Conservation (phyloP, 768 basidiomycete genomes). For the Agrocybe pediades region DNA sequence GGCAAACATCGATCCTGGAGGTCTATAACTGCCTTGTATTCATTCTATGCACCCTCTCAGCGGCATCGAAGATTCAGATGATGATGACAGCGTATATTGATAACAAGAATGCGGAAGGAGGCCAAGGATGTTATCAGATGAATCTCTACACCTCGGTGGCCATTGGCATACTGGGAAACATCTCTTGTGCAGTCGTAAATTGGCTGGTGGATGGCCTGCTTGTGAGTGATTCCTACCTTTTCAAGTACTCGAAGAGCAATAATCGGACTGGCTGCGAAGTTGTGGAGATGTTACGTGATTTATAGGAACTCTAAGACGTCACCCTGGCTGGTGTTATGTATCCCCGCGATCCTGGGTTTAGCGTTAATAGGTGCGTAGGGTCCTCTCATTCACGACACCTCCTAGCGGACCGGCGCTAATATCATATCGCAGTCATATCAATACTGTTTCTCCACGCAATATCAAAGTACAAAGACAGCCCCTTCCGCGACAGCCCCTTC, state of each 20-base stretch:
- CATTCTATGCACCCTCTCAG: slow-evolving; percentile 12
- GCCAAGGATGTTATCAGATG: slow-evolving; percentile 5
- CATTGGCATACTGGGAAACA: slow-evolving; percentile 12
- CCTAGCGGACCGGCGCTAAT: no score
- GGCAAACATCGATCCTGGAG: slow-evolving; percentile 2
- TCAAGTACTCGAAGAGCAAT: no score
- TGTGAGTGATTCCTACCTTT: slow-evolving; percentile 15
- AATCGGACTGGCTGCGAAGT: no score
- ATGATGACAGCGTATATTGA: slow-evolving; percentile 14
- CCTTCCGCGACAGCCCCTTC: background rate
- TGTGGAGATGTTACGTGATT: slow-evolving; percentile 21
- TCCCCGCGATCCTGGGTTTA: slow-evolving; percentile 6
- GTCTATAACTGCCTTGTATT: slow-evolving; percentile 17
- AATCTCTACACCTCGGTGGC: slow-evolving; percentile 10
- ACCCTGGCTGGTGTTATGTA: slow-evolving; percentile 1
- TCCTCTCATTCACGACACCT: background rate
- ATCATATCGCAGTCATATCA: background rate
- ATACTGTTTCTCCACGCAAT: background rate
- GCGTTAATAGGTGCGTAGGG: slow-evolving; percentile 12
- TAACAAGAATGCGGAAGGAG: slow-evolving; percentile 2
- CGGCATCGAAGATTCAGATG: slow-evolving; percentile 12
- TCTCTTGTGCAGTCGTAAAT: slow-evolving; percentile 14
- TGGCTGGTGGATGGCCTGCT: slow-evolving; percentile 18
- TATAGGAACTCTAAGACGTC: slow-evolving; percentile 12
- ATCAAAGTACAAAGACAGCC: background rate